Evolutionary conservation across 2,329 filamentous ascomycete species (phyloP), one percentile per base, ranked within the genome.

Genomic region (Graphilbum sp.): DNA sequence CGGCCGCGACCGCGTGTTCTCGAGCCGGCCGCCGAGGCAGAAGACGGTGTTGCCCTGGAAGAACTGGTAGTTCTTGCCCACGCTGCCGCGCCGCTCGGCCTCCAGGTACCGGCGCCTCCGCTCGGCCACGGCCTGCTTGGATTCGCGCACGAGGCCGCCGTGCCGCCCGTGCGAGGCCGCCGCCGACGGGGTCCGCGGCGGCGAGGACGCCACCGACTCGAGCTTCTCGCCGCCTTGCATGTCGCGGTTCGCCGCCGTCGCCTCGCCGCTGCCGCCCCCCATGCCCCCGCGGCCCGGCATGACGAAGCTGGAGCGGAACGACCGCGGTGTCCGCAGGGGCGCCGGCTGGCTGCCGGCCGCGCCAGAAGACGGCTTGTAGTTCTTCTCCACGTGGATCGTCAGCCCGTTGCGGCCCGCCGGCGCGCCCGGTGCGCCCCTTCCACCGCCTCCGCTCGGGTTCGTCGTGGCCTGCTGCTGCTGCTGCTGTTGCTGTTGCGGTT

Each of bases 31-130:
- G 25, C 83, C 80, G 42, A 83, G 67, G 55, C 77, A 94, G 53
- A 98, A 98, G 19, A 86, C 65, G 0, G 85, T 94, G 52, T 96
- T 98, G 34, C 90, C 90, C 33, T 83, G 73, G 51, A 95, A 96
- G 55, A 94, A 94, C 54, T 96, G 75, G 57, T 88, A 81, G 49
- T 95, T 94, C 46, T 70, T 78, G 37, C 82, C 76, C 3, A 32
- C 18, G 18, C 24, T 24, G 19, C 33, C 32, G 10, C 7, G 16
- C 5, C 23, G 20, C 16, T 10, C 18, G 29, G 18, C 38, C 9
- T 16, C 20, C 34, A 17, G 25, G 17, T 27, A 27, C 17, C 20
- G 21, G 33, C 38, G 37, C 13, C 42, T 13, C 19, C 39, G 39
- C n/a, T 34, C 36, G 5, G 29, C 41, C 1, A 25, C 19, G 9